Base-by-base conservation (phyloP, 345 rosid species). In the Boechera divaricarpa region DNA sequence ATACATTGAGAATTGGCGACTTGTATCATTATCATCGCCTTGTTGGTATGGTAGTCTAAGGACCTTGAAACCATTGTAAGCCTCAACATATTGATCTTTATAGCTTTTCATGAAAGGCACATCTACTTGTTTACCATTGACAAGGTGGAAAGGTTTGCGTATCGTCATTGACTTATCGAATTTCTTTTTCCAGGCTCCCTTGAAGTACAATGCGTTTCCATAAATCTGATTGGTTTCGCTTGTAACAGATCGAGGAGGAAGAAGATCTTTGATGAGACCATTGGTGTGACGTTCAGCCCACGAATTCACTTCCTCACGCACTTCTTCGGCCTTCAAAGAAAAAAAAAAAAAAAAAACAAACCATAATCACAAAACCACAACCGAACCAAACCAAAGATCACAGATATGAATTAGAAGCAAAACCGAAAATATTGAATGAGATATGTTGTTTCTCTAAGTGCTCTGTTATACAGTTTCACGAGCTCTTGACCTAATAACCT, bases 121-220 rank as follows among this genome's bases (percentile, higher is more conserved):
- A 16, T 16, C 16, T 16, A 16, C 16, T 16, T 16, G 16, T 16
- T 16, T 16, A 16, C 71, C 77, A 41, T 26, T 5, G 35, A 63
- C 44, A 56, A 74, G 77, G 35, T 73, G 21, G 4, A 73, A 73
- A 2, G 36, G 6, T 28, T 3, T 36, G 21, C 52, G 18, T 7
- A 0, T 4, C 2, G 73, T 69, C 5, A 0, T 0, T 5, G 5
- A 7, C 13, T 47, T 49, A 1, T 13, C 5, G 4, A 71, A 71
- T 21, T 5, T 10, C 0, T 2, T n/a, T 15, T 8, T 0, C 69
- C 76, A 61, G 0, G 69, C 38, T 38, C 68, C 76, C 2, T 74
- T 74, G 45, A 64, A 74, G 5, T 64, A 74, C 33, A 74, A 33
- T 4, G 78, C 65, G 24, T 54, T 74, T 7, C 4, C 78, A 3